Conservation (phyloP, 2,329 filamentous ascomycete species). For the Fusarium nanum region DNA sequence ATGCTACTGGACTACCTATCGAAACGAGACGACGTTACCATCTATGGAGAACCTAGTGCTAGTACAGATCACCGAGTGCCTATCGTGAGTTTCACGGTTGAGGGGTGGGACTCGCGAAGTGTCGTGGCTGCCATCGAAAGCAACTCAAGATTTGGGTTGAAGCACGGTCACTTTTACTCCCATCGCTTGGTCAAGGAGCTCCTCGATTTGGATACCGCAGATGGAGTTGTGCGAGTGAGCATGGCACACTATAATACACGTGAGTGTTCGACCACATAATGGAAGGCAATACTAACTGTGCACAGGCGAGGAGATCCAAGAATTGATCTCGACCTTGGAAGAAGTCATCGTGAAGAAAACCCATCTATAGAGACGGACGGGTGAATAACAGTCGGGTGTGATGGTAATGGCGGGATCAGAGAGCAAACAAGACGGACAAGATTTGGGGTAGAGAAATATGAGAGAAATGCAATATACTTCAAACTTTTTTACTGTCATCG, state of each 20-base stretch:
- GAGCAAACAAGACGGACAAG: neutral
- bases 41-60: constrained; percentile 67
- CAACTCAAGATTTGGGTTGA: constrained; percentile 68
- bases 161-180: constrained; percentile 77
- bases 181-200: constrained; percentile 71
- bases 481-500: neutral
- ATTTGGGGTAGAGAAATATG: rapidly evolving
- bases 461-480: neutral
- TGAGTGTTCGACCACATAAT: constrained; percentile 51
- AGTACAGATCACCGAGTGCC: constrained; percentile 66
- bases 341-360: neutral
- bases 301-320: constrained; percentile 6
- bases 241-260: constrained; percentile 79
- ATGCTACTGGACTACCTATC: constrained; percentile 70
- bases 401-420: neutral
- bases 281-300: neutral
- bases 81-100: constrained; percentile 74
- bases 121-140: constrained; percentile 72
- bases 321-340: neutral
- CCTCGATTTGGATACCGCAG: constrained; percentile 63
- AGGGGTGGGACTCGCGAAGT: constrained; percentile 65
- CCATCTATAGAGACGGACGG: rapidly evolving
- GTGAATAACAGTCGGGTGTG: neutral
- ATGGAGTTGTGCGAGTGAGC: constrained; percentile 76
- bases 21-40: constrained; percentile 62